These are phyloP conservation scores for Echeveria elegans DNA, from an alignment of 164 flowering plant genomes.

Conservation along the genomic window DNA sequence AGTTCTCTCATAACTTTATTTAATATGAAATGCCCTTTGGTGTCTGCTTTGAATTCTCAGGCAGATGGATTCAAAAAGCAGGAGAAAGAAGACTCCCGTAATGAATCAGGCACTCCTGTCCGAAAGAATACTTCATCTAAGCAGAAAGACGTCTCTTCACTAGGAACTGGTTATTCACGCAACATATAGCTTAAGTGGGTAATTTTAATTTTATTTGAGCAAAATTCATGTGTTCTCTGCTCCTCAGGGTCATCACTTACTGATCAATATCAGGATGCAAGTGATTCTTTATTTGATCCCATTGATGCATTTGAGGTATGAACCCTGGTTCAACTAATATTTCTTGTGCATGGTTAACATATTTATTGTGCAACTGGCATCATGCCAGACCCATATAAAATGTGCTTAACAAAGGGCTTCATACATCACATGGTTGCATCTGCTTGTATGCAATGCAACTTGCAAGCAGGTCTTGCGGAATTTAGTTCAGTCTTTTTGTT, in stretches of 20 bases:
- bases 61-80: neutral
- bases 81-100: neutral
- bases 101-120: neutral
- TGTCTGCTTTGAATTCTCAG: neutral
- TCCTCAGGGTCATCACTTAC: neutral
- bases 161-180: neutral
- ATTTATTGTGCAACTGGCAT: neutral
- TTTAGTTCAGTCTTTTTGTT: neutral
- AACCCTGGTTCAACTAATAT: neutral
- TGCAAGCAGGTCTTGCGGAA: too few relatives aligned
- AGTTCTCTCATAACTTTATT: neutral
- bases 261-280: conserved; percentile 1
- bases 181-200: neutral
- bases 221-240: neutral
- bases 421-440: too few relatives aligned
- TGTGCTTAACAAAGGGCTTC: too few relatives aligned
- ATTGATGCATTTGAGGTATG: conserved; percentile 4
- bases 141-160: neutral
- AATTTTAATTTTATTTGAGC: neutral
- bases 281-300: conserved; percentile 4
- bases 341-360: neutral
- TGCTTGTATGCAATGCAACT: too few relatives aligned
- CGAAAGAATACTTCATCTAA: neutral
- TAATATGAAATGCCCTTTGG: too few relatives aligned
- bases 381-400: too few relatives aligned